Percentiles rank a stretch among this genome's conserved stretches.
phyloP scores from a whole-genome alignment of 345 rosid genomes.

The Clarkia xantiana region DNA sequence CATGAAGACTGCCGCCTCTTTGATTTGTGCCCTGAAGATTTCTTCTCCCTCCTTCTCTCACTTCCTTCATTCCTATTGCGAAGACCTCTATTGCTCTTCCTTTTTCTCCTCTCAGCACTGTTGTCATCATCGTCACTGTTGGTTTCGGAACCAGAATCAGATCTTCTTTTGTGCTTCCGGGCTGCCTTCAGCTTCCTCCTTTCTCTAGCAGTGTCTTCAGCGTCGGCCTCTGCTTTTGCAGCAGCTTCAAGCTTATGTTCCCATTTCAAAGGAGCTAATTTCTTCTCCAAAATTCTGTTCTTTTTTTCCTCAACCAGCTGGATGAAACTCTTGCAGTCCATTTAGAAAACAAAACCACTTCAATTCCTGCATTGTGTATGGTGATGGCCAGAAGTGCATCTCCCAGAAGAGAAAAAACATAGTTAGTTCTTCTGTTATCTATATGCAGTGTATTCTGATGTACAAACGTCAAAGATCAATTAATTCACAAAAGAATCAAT shows the following conservation, averaged over 20 bases:
- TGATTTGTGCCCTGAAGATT: conserved; percentile 30
- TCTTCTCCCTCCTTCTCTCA: conserved; percentile 50
- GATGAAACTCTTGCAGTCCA: conserved; percentile 95
- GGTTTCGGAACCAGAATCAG: conserved; percentile 24
- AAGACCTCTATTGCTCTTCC: conserved; percentile 32
- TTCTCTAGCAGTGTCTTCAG: conserved; percentile 27
- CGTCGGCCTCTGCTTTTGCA: conserved; percentile 56
- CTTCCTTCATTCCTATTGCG: conserved; percentile 36
- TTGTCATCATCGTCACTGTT: conserved; percentile 30
- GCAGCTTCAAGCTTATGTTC: conserved; percentile 94
- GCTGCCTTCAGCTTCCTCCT: conserved; percentile 34
- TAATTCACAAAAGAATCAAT: no score
- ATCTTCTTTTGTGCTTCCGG: conserved; percentile 38
- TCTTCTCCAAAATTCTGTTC: conserved; percentile 59
- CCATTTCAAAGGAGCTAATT: conserved; percentile 88
- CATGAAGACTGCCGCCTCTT: conserved; percentile 32
- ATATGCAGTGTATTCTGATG: no score
- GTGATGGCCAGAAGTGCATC: conserved; percentile 71
- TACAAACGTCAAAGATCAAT: no score
- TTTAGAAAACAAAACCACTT: conserved; percentile 35
- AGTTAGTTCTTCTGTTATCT: conserved; percentile 53
- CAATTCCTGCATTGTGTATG: conserved; percentile 87
- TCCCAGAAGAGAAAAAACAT: conserved; percentile 91
- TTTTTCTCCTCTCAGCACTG: conserved; percentile 34
- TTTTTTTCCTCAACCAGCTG: conserved; percentile 94